A percentile compares a stretch with the other conserved stretches of the same genome.
phyloP scores from a whole-genome alignment of 805 yeast species.

The Metschnikowia lachancei region DNA sequence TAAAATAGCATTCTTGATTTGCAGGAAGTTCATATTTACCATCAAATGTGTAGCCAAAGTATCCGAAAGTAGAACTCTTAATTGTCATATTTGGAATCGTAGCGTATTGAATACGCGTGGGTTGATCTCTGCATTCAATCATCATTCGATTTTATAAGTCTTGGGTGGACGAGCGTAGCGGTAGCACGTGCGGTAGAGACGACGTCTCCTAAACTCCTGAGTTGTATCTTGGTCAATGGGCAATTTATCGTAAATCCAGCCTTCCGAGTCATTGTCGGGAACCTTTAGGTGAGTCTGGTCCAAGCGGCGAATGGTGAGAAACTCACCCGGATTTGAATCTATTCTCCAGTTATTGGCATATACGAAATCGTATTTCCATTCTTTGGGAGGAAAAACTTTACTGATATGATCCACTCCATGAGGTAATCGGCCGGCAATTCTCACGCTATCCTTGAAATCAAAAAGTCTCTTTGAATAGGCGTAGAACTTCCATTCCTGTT shows the following conservation, averaged over 20 bases:
- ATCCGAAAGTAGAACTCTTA: too few species aligned
- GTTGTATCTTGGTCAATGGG: slow-evolving; percentile 39
- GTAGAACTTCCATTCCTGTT: slow-evolving; percentile 60
- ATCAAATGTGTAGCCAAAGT: too few species aligned
- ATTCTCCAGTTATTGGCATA: slow-evolving; percentile 59
- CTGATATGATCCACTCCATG: slow-evolving; percentile 55
- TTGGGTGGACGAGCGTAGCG: slow-evolving; percentile 32
- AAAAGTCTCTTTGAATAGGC: slow-evolving; percentile 56
- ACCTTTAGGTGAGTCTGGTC: slow-evolving; percentile 22
- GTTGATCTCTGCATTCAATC: too few species aligned
- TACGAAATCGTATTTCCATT: slow-evolving; percentile 66
- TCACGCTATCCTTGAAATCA: slow-evolving; percentile 43
- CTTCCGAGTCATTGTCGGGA: slow-evolving; percentile 34
- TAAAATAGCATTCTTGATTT: too few species aligned
- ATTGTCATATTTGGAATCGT: not conserved
- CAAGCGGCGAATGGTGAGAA: slow-evolving; percentile 49
- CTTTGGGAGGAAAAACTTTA: slow-evolving; percentile 62
- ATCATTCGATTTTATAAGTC: slow-evolving; percentile 7
- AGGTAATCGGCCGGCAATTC: slow-evolving; percentile 53
- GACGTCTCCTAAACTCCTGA: slow-evolving; percentile 54
- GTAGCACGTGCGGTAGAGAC: slow-evolving; percentile 52
- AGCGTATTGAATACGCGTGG: too few species aligned
- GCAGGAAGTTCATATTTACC: too few species aligned
- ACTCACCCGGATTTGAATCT: slow-evolving; percentile 51
- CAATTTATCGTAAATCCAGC: slow-evolving; percentile 47